Base-by-base conservation (phyloP, 2,329 filamentous ascomycete species). In the Apiospora arundinis region DNA sequence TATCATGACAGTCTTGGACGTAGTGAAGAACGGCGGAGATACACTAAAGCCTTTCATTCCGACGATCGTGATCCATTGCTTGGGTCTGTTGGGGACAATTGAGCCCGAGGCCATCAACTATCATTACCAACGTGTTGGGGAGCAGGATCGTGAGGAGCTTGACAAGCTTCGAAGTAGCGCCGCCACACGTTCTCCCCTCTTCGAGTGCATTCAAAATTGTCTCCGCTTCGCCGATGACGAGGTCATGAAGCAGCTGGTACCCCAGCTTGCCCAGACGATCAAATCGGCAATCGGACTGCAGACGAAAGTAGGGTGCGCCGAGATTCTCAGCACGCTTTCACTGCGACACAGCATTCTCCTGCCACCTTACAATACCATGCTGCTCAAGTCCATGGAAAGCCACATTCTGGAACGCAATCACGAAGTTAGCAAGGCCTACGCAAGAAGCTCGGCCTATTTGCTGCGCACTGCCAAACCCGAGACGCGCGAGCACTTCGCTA, bases 91-190 rank as follows among this genome's bases (percentile, higher is more conserved):
- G 25, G 98, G 94, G 79, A 94, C 94, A 0, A 87, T 98, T 69
- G 96, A 99, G 81, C 94, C 93, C 0, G 92, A 97, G 80, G 91
- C 91, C 32, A 90, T 98, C 77, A 98, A 98, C 77, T 98, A 97
- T 80, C 87, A 97, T 69, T 96, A 98, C 81, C 90, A 98, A 73
- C 94, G 97, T 76, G 94, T 94, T 0, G 92, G 95, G 74, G 95
- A 97, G 68, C 88, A 97, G 40, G 97, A 93, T 0, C 92, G 94
- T 66, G 94, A 97, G 75, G 91, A 95, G 77, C 94, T 99, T 70
- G 96, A 99, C 81, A 95, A 94, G 79, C 88, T 95, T 81, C 89
- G 96, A 70, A 90, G 96, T 18, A 91, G 90, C 49, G 93, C 91
- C 79, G 94, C 98, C 42, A 93, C 94, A 40, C 90, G 90, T 69